Evolutionary conservation across 257 asterid species (phyloP).

Genomic region (Dorcoceras hygrometricum): DNA sequence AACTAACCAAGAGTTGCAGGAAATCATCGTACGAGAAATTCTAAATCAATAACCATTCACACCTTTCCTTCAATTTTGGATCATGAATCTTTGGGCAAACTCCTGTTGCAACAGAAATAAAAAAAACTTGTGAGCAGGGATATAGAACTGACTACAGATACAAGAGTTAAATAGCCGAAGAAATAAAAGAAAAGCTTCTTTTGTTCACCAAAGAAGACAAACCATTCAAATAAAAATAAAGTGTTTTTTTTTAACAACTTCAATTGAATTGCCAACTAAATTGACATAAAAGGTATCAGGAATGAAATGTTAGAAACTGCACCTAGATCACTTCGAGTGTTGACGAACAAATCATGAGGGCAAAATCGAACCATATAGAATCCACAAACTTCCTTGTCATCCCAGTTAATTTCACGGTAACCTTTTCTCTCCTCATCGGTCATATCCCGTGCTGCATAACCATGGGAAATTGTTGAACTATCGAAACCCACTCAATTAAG

Average conservation of each 20-base stretch:
- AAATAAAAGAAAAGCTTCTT: neutral
- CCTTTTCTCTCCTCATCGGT: slow-evolving; percentile 94
- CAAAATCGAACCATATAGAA: slow-evolving; percentile 95
- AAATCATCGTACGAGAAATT: neutral
- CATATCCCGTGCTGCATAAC: slow-evolving; percentile 71
- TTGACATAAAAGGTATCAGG: neutral
- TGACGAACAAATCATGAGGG: slow-evolving; percentile 95
- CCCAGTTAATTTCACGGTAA: slow-evolving; percentile 87
- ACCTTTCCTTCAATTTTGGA: slow-evolving; percentile 95
- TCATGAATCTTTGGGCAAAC: slow-evolving; percentile 91
- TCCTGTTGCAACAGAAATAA: slow-evolving; percentile 47
- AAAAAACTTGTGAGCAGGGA: slow-evolving; percentile 17
- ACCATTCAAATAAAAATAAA: neutral
- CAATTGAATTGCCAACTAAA: neutral
- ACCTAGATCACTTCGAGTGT: slow-evolving; percentile 94
- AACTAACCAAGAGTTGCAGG: neutral
- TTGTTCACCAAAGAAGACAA: neutral
- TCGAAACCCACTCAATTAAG: neutral
- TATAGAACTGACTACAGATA: neutral
- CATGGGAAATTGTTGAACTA: slow-evolving; percentile 8
- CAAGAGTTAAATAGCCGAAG: neutral
- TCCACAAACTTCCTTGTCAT: slow-evolving; percentile 83
- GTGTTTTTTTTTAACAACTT: neutral
- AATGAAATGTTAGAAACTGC: slow-evolving; percentile 17
- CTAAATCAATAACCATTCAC: slow-evolving; percentile 14